Conservation (phyloP, 306 rosid genomes). For the Sophora flavescens region DNA sequence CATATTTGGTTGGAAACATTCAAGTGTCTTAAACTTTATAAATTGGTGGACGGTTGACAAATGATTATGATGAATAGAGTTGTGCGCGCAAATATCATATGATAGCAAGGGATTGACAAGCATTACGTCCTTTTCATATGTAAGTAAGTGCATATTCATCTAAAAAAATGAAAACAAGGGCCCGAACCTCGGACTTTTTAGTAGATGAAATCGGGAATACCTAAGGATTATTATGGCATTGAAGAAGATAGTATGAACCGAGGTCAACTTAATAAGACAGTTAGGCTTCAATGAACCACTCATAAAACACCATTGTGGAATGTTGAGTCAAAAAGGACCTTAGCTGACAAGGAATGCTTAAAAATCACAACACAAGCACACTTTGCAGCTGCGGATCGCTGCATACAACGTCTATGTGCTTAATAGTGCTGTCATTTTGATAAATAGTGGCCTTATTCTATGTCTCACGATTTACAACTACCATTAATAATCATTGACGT, state of each 20-base stretch:
- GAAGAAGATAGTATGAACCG: slow-evolving; percentile 24
- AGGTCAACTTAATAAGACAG: slow-evolving; percentile 51
- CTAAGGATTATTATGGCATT: slow-evolving; percentile 6
- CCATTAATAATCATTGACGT: background rate
- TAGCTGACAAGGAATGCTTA: slow-evolving; percentile 37
- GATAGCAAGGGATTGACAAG: slow-evolving; percentile 48
- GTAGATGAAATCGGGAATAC: background rate
- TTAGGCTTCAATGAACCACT: slow-evolving; percentile 52
- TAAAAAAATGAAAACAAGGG: slow-evolving; percentile 9
- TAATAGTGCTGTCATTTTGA: slow-evolving; percentile 19
- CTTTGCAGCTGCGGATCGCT: slow-evolving; percentile 45
- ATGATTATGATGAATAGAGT: slow-evolving; percentile 40
- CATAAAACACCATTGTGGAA: slow-evolving; percentile 53
- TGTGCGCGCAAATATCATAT: slow-evolving; percentile 24
- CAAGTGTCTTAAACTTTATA: slow-evolving; percentile 5
- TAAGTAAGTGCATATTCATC: slow-evolving; percentile 34
- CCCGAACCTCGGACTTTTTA: slow-evolving; percentile 29
- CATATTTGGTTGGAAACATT: slow-evolving; percentile 11
- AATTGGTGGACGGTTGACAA: slow-evolving; percentile 50
- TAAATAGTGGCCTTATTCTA: slow-evolving; percentile 11
- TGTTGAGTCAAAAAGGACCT: slow-evolving; percentile 60
- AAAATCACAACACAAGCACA: slow-evolving; percentile 27
- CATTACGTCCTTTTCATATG: slow-evolving; percentile 48
- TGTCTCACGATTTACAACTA: background rate
- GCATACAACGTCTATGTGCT: slow-evolving; percentile 26